phyloP scores from a whole-genome alignment of 768 basidiomycete species.

The Leucosporidium creatinivorum region DNA sequence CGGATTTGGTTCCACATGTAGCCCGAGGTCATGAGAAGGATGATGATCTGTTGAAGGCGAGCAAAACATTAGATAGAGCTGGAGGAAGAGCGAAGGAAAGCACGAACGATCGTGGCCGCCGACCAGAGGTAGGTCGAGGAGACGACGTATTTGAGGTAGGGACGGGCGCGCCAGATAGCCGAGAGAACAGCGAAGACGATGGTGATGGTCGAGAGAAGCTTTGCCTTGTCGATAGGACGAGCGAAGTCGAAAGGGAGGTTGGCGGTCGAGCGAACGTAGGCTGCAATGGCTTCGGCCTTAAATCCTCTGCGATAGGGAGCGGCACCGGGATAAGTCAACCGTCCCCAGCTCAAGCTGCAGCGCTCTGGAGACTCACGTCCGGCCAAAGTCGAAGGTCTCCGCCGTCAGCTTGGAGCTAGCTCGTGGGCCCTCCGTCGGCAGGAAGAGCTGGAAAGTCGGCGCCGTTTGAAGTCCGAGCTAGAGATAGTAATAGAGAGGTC shows the following conservation, averaged over 20 bases:
- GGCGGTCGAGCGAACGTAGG: conserved; percentile 64
- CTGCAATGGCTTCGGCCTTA: conserved; percentile 65
- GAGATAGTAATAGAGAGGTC: neutral
- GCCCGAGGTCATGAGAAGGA: conserved; percentile 79
- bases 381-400: conserved; percentile 33
- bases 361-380: conserved; percentile 28
- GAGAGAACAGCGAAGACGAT: conserved; percentile 51
- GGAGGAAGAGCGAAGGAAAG: conserved; percentile 16
- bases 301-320: conserved; percentile 58
- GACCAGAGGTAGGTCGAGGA: conserved; percentile 39
- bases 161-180: conserved; percentile 48
- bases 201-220: conserved; percentile 48
- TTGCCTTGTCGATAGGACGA: conserved; percentile 57
- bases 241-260: conserved; percentile 74
- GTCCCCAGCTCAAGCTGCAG: too few species aligned
- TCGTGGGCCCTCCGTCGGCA: conserved; percentile 21
- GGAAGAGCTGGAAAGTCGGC: conserved; percentile 51
- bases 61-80: neutral
- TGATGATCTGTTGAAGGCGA: conserved; percentile 49
- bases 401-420: neutral
- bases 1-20: conserved; percentile 97
- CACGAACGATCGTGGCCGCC: conserved; percentile 19
- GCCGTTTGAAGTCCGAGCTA: conserved; percentile 78
- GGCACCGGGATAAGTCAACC: neutral
- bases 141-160: conserved; percentile 56